Evolutionary conservation across 208 protist species (phyloP).

Genomic region (Wallacemonas collosoma): DNA sequence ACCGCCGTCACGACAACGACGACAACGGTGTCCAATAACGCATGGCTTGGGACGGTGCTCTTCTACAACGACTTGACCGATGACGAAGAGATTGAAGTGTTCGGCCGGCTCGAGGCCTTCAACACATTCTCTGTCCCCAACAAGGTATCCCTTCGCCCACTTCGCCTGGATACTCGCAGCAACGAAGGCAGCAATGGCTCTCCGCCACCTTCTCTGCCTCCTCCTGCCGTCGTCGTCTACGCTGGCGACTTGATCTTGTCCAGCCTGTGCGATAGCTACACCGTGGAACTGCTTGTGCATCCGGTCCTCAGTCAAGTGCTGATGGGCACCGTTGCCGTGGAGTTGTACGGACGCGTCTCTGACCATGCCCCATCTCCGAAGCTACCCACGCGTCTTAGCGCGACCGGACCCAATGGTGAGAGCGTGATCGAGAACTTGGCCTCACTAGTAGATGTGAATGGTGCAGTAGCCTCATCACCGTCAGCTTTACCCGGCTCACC

Average conservation of each 20-base stretch:
- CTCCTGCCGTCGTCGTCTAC: constrained; percentile 38
- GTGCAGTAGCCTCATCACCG: neutral
- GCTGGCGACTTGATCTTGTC: constrained; percentile 52
- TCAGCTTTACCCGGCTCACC: neutral
- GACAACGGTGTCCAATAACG: constrained; percentile 44
- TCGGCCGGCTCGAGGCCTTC: constrained; percentile 68
- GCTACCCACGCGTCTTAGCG: neutral
- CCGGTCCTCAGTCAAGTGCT: constrained; percentile 48
- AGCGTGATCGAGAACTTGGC: constrained; percentile 6
- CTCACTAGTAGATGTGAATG: neutral
- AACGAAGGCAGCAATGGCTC: neutral
- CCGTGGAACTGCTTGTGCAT: constrained; percentile 31
- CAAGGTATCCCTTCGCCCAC: constrained; percentile 31
- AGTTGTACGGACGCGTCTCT: constrained; percentile 26
- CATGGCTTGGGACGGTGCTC: constrained; percentile 77
- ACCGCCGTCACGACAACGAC: constrained; percentile 1
- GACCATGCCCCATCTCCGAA: neutral
- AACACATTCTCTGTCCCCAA: constrained; percentile 61
- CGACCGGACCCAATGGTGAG: neutral
- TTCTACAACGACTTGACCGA: constrained; percentile 70
- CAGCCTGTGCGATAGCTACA: constrained; percentile 51
- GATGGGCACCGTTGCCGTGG: constrained; percentile 37
- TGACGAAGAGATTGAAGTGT: constrained; percentile 80
- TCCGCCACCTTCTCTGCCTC: neutral
- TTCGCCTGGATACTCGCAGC: constrained; percentile 17